Percentiles rank a stretch among this genome's conserved stretches.
These are phyloP conservation scores for Fomitopsis serialis DNA, from an alignment of 768 basidiomycete genomes.

Conservation along the genomic window DNA sequence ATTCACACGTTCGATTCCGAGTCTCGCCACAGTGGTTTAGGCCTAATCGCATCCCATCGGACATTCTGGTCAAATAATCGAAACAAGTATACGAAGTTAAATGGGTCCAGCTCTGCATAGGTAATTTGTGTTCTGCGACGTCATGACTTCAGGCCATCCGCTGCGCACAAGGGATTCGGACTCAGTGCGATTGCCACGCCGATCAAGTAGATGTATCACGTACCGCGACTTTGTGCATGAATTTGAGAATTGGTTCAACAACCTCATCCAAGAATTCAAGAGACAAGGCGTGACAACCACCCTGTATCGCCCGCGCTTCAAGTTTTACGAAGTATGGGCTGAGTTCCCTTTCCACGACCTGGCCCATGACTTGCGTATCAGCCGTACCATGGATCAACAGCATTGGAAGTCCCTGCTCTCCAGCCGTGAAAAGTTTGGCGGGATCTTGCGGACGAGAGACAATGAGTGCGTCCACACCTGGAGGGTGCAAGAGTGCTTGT, in stretches of 20 bases:
- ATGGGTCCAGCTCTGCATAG: too few relatives aligned
- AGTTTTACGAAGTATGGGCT: constrained; percentile 28
- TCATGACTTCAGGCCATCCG: too few relatives aligned
- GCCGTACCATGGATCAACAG: constrained; percentile 10
- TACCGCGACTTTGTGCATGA: constrained; percentile 7
- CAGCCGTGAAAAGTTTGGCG: constrained; percentile 9
- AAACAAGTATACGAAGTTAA: too few relatives aligned
- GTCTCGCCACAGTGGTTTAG: too few relatives aligned
- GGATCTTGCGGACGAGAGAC: constrained; percentile 11
- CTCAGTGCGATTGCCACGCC: too few relatives aligned
- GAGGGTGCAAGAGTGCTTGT: constrained; percentile 9
- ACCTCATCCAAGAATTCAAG: constrained; percentile 27
- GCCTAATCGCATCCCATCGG: too few relatives aligned
- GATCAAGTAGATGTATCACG: too few relatives aligned
- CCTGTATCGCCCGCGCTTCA: constrained; percentile 24
- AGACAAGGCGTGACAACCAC: constrained; percentile 29
- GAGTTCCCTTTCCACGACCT: constrained; percentile 23
- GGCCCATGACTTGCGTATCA: constrained; percentile 18
- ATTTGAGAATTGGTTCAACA: constrained; percentile 12
- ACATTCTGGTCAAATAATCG: too few relatives aligned
- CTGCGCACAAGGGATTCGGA: too few relatives aligned
- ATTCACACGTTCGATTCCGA: too few relatives aligned
- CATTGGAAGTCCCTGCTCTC: constrained; percentile 11
- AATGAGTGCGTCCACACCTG: constrained; percentile 3
- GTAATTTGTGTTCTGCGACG: too few relatives aligned